Base-by-base conservation (phyloP, 2,329 filamentous ascomycete genomes). In the Pseudogymnoascus sp. region DNA sequence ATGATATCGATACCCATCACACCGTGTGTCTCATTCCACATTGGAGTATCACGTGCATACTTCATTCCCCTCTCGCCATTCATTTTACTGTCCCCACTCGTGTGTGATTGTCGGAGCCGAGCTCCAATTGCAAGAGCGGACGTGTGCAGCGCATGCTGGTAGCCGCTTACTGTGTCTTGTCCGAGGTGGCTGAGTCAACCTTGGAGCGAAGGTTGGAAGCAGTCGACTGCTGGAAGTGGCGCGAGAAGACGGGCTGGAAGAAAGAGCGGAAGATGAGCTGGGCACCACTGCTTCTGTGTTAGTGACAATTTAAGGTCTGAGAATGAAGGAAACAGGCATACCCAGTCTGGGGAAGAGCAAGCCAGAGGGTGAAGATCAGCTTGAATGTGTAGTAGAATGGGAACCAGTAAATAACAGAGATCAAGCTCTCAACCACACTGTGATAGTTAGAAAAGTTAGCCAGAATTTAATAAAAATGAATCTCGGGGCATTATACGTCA, bases 331-430 rank as follows among this genome's bases (percentile, higher is more conserved):
- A 52, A 33, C 6, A 15, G 45, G 79, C 87, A 73, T 86, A 96
- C 92, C 81, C 81, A 80, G 95, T 96, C 75, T 89, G 83, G 74
- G 94, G 94, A 71, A 99, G 90, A 69, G 92, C 86, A 79, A 99
- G 91, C 94, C 94, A 99, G 74, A 99, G 86, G 70, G 97, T 82
- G 74, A 97, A 88, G 72, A 95, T 80, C 73, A 99, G 96, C 84
- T 99, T 99, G 88, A 99, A 97, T 73, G 92, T 92, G 78, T 90
- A 99, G 88, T 99, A 99, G 81, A 99, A 99, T 72, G 94, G 88
- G 80, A 95, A 90, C 89, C 89, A 95, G 82, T 94, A 94, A 65
- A 92, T 88, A 65, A 90, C 88, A 76, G 82, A 91, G 71, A 95
- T 77, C 63, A 88, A 81, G 74, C 88, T 91, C 82, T 95, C 90